Evolutionary conservation across 192 early-diverging fungal species (phyloP).

Genomic region (Coemansia sp.): DNA sequence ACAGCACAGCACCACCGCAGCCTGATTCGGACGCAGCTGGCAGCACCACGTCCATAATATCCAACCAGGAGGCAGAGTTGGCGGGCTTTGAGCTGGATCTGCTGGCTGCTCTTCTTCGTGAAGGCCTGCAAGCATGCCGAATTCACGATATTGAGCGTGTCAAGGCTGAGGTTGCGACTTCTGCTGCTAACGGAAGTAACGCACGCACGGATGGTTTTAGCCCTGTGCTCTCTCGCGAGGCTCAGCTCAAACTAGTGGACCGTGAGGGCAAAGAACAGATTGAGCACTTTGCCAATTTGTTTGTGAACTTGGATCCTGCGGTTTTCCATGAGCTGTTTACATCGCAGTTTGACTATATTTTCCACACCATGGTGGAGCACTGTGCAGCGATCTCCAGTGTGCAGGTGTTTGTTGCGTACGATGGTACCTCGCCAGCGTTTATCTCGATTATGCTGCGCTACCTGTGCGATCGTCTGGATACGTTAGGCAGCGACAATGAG

Average conservation of each 20-base stretch:
- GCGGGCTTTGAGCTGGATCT: conserved; percentile 53
- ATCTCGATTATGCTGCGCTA: conserved; percentile 56
- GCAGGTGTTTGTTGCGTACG: conserved; percentile 82
- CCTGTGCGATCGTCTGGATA: conserved; percentile 43
- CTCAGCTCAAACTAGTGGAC: conserved; percentile 62
- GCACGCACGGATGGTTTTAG: background rate
- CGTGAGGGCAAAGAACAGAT: conserved; percentile 91
- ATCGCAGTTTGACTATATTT: conserved; percentile 81
- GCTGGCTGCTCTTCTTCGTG: conserved; percentile 40
- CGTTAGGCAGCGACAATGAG: conserved; percentile 49
- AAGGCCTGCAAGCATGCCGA: conserved; percentile 49
- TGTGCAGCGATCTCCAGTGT: conserved; percentile 75
- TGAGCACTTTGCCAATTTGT: conserved; percentile 85
- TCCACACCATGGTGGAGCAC: conserved; percentile 79
- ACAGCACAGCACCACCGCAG: conserved; percentile 1
- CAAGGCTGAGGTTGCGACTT: conserved; percentile 15
- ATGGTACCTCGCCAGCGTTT: conserved; percentile 57
- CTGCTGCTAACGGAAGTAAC: background rate
- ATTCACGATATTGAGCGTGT: conserved; percentile 47
- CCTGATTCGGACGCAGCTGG: background rate
- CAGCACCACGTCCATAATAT: conserved; percentile 13
- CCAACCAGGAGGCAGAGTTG: conserved; percentile 39
- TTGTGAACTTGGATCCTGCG: conserved; percentile 78
- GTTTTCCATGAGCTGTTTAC: conserved; percentile 96
- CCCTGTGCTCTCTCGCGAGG: conserved; percentile 22